Conservation (phyloP, 1,139 yeast genomes). For the Spencermartinsiella ligniputridi region DNA sequence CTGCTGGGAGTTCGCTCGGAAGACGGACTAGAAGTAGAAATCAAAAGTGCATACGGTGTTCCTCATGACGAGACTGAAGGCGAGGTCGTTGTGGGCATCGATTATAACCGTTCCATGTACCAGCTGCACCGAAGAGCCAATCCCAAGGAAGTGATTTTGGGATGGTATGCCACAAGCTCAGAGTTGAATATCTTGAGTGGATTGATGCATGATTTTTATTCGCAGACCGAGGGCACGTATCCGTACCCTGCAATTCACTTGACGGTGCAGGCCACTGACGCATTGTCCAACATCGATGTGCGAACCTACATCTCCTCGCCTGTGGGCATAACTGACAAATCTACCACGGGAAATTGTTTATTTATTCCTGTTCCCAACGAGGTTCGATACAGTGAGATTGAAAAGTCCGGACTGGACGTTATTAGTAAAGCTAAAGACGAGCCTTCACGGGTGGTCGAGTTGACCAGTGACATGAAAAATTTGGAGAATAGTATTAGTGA, state of each 20-base stretch:
- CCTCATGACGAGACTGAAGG: constrained; percentile 81
- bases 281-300: constrained; percentile 44
- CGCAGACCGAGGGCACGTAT: constrained; percentile 57
- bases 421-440: constrained; percentile 35
- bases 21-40: constrained; percentile 75
- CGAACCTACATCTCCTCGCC: constrained; percentile 74
- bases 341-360: constrained; percentile 57
- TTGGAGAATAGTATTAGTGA: constrained; percentile 54
- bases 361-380: constrained; percentile 76
- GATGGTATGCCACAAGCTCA: constrained; percentile 79
- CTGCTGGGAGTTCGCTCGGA: constrained; percentile 78
- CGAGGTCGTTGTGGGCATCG: constrained; percentile 69
- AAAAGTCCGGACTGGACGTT: constrained; percentile 38
- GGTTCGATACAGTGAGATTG: constrained; percentile 57
- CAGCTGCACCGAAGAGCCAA: constrained; percentile 73
- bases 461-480: constrained; percentile 42
- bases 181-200: constrained; percentile 71
- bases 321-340: constrained; percentile 52
- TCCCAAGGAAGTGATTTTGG: constrained; percentile 75
- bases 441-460: constrained; percentile 34
- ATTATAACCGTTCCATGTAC: constrained; percentile 66
- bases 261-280: constrained; percentile 46
- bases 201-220: constrained; percentile 79
- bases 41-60: constrained; percentile 75
- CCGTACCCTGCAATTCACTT: constrained; percentile 80